Percentiles rank a stretch among this genome's conserved stretches.
phyloP scores from a whole-genome alignment of 2,329 filamentous ascomycete species.

The Colletotrichum endophyticum region DNA sequence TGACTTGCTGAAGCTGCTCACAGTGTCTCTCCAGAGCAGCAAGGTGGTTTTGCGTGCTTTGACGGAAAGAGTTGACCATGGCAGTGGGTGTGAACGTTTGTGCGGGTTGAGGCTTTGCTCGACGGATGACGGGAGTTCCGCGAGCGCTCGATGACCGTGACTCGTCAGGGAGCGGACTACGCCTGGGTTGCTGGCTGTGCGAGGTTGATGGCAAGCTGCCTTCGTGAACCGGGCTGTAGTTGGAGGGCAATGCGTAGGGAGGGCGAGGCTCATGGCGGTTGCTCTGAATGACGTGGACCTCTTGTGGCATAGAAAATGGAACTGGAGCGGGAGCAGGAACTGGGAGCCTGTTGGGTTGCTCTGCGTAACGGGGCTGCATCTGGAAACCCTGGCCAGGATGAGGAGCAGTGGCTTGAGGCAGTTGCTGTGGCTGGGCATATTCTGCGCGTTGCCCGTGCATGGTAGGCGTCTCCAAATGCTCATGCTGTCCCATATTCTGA shows the following conservation, averaged over 20 bases:
- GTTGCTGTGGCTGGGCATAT: neutral
- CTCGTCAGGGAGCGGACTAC: constrained; percentile 12
- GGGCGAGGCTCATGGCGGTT: constrained; percentile 3
- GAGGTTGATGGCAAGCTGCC: constrained; percentile 5
- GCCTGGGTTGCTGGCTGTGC: neutral
- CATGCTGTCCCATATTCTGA: neutral
- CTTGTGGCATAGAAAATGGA: neutral
- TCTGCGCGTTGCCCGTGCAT: neutral
- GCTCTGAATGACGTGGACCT: constrained; percentile 14
- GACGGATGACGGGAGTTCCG: constrained; percentile 12
- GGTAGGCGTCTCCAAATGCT: neutral
- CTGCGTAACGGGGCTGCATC: constrained; percentile 5
- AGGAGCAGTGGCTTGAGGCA: neutral
- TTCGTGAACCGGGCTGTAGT: constrained; percentile 8
- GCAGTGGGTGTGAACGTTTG: constrained; percentile 10
- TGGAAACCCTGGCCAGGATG: constrained; percentile 1
- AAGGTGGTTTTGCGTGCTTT: neutral
- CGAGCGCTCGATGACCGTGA: constrained; percentile 5
- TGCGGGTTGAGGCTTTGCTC: neutral
- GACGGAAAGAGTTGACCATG: constrained; percentile 10
- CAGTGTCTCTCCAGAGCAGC: neutral
- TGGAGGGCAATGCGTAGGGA: constrained; percentile 1
- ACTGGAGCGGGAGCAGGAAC: neutral
- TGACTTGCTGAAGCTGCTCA: constrained; percentile 5
- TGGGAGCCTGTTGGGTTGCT: neutral